Evolutionary conservation across 306 rosid genomes (phyloP).

Genomic region (Prunus mume): DNA sequence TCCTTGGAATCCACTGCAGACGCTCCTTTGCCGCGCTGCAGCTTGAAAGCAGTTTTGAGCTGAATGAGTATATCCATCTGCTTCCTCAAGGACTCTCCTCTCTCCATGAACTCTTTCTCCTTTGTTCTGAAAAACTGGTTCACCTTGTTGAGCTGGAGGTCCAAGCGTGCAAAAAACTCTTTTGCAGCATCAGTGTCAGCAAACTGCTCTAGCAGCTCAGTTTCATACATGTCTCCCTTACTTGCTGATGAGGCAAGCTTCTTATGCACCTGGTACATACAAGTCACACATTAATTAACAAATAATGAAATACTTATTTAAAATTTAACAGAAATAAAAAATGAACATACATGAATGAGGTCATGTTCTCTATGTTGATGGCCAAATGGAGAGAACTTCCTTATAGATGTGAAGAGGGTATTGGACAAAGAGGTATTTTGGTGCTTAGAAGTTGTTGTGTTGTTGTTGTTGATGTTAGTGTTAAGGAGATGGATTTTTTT

Average conservation of each 20-base stretch:
- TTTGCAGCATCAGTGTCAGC: conserved; percentile 74
- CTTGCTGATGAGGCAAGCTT: conserved; percentile 78
- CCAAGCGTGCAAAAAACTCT: conserved; percentile 82
- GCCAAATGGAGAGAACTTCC: conserved; percentile 53
- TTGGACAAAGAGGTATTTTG: conserved; percentile 33
- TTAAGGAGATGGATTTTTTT: conserved; percentile 59
- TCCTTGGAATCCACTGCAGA: conserved; percentile 60
- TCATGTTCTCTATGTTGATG: conserved; percentile 73
- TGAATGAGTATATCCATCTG: conserved; percentile 79
- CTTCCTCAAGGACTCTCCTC: conserved; percentile 81
- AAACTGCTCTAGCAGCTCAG: conserved; percentile 81
- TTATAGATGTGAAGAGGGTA: conserved; percentile 53
- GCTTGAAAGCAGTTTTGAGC: conserved; percentile 57
- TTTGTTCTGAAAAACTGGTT: conserved; percentile 71
- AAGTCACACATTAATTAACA: not conserved
- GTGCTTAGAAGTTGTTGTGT: conserved; percentile 13
- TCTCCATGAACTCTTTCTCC: conserved; percentile 79
- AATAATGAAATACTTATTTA: not conserved
- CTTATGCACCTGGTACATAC: conserved; percentile 63
- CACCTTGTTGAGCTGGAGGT: conserved; percentile 85
- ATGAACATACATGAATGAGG: conserved; percentile 66
- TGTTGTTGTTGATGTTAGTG: conserved; percentile 17
- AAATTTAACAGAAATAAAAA: not conserved
- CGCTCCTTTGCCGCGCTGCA: conserved; percentile 37
- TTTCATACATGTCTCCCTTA: conserved; percentile 83